These are phyloP conservation scores for Geranium incanum DNA, from an alignment of 441 rosid species.

Conservation along the genomic window DNA sequence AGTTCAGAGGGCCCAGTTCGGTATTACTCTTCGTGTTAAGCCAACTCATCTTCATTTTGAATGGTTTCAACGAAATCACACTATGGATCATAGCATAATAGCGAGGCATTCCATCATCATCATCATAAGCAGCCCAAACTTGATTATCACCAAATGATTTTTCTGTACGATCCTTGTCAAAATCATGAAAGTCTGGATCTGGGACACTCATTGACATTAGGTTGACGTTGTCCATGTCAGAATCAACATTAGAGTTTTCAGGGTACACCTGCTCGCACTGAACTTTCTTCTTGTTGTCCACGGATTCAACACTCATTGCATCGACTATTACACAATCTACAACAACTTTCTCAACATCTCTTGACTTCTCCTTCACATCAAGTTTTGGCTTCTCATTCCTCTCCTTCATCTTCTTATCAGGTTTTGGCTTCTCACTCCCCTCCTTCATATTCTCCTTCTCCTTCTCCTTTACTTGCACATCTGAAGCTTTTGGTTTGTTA, in stretches of 20 bases:
- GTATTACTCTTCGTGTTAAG: slow-evolving; percentile 34
- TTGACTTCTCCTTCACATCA: too few species aligned
- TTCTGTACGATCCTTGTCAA: slow-evolving; percentile 36
- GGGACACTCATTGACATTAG: slow-evolving; percentile 32
- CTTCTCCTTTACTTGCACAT: too few species aligned
- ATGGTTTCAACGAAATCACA: slow-evolving; percentile 36
- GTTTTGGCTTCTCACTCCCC: too few species aligned
- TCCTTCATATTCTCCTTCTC: neutral
- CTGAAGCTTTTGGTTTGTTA: too few species aligned
- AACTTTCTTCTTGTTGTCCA: slow-evolving; percentile 18
- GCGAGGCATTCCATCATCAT: slow-evolving; percentile 48
- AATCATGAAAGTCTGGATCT: slow-evolving; percentile 40
- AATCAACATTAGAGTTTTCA: slow-evolving; percentile 19
- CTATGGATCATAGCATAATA: slow-evolving; percentile 35
- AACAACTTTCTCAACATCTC: neutral
- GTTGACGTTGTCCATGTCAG: slow-evolving; percentile 15
- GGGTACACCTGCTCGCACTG: slow-evolving; percentile 11
- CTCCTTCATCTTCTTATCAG: too few species aligned
- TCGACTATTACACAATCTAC: slow-evolving; percentile 3
- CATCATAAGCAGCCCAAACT: slow-evolving; percentile 45
- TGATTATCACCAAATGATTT: slow-evolving; percentile 32
- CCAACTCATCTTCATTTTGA: slow-evolving; percentile 40
- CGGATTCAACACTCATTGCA: neutral
- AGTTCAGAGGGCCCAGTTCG: slow-evolving; percentile 30
- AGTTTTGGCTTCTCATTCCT: too few species aligned